Evolutionary conservation across 768 basidiomycete species (phyloP), one percentile per base, ranked within the genome.

Genomic region (Cyclocybe cylindracea): DNA sequence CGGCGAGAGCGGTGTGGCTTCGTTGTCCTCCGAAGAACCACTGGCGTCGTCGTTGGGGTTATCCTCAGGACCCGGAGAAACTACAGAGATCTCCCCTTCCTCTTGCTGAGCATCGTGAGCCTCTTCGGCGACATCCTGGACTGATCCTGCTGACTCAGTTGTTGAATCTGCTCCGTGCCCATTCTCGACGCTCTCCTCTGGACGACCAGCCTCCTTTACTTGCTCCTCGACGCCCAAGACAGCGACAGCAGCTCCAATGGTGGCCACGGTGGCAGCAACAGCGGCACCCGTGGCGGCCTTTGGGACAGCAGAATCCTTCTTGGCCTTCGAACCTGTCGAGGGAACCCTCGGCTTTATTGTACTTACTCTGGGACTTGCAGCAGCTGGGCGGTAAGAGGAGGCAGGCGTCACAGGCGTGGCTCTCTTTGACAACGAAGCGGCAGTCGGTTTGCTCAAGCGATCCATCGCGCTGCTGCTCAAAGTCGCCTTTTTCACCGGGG

Each of bases 381-480:
- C 66, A 49, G 41, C 56, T 5, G 62, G 46, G 33, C 68, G 65
- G 5, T 65, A 45, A 33, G 69, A 62, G 29, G 66, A 55, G 16
- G 71, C 59, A 41, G 71, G 63, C 8, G 66, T 52, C 9, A 76
- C 54, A n/a, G 73, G 55, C 7, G 71, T 64, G 13, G 84, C 78
- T 16, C 80, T 80, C 63, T 82, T 86, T 18, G 83, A 83, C 51
- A 87, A 63, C 1, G 87, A 89, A 24, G 89, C 86, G 8, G 89
- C 88, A 1, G 90, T 91, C n/a, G 89, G 90, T 66, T 89, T 89
- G 67, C 82, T 89, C 39, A 91, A 72, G 45, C 90, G 78, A 51
- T 88, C 86, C 9, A 85, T 74, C 0, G 76, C 76, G 43, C 71
- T 79, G 52, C 75, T 75, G 50, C 78, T 79, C 40, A 83, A 58